A percentile compares a stretch with the other conserved stretches of the same genome.
Evolutionary conservation across 225 moss, liverwort and hornwort genomes (phyloP).

Genomic region (Marchantia paleacea): DNA sequence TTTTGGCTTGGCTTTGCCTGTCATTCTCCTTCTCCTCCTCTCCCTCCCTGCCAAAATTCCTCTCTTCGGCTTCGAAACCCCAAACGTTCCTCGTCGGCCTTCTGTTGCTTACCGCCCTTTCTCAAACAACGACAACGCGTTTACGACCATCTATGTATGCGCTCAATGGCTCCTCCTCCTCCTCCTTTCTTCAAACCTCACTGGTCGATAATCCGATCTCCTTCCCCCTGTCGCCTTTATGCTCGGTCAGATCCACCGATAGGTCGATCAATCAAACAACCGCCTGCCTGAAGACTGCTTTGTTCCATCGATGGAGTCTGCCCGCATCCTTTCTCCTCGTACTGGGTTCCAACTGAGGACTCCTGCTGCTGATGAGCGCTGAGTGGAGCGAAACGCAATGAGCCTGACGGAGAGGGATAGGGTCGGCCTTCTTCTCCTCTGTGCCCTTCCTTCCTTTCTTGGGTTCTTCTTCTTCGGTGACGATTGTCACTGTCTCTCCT

Average conservation of each 20-base stretch:
- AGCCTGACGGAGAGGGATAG: neutral
- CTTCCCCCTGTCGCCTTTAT: neutral
- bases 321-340: too few relatives aligned
- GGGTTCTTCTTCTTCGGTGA: neutral
- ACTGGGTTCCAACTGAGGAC: neutral
- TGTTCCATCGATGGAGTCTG: neutral
- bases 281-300: neutral
- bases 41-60: neutral
- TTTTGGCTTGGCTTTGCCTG: slow-evolving; percentile 98
- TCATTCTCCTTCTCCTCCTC: slow-evolving; percentile 52
- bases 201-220: neutral
- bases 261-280: neutral
- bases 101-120: slow-evolving; percentile 7
- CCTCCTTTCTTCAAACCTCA: neutral
- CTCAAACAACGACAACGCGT: slow-evolving; percentile 9
- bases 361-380: neutral
- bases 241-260: neutral
- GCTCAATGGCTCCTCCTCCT: neutral
- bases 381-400: neutral
- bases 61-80: neutral
- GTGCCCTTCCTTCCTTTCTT: neutral
- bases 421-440: neutral
- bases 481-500: neutral
- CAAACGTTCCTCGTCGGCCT: too few relatives aligned
- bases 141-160: slow-evolving; percentile 28